These are phyloP conservation scores for Cucurbita ficifolia DNA, from an alignment of 306 rosid genomes.

Conservation along the genomic window DNA sequence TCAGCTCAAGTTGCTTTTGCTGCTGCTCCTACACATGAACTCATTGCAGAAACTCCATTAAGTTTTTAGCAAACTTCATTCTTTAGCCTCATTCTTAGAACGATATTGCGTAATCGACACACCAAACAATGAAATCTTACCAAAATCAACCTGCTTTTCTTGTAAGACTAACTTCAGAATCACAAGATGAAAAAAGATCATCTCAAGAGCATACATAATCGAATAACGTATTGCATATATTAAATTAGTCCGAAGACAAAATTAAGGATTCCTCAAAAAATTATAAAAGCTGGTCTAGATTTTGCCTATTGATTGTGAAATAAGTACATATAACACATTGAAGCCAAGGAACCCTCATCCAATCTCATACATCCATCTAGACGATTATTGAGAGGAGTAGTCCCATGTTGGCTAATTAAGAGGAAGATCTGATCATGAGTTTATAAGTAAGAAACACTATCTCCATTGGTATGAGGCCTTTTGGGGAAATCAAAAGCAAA, in stretches of 20 bases:
- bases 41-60: background rate
- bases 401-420: too few species aligned
- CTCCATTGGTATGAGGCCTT: too few species aligned
- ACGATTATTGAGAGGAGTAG: too few species aligned
- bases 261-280: background rate
- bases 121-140: background rate
- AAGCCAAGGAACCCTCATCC: background rate
- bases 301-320: background rate
- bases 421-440: too few species aligned
- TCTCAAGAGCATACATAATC: background rate
- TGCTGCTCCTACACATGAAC: conserved; percentile 61
- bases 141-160: background rate
- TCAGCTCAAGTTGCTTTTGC: conserved; percentile 70
- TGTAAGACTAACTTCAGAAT: background rate
- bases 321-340: background rate
- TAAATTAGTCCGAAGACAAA: background rate
- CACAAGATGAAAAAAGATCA: background rate
- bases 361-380: background rate
- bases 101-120: too few species aligned
- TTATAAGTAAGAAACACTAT: too few species aligned
- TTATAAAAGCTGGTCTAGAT: background rate
- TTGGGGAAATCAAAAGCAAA: too few species aligned
- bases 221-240: too few species aligned
- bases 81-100: too few species aligned
- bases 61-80: background rate